A percentile compares a stretch with the other conserved stretches of the same genome.
phyloP scores from a whole-genome alignment of 78 protist species.

The Speleostelium caveatum region DNA sequence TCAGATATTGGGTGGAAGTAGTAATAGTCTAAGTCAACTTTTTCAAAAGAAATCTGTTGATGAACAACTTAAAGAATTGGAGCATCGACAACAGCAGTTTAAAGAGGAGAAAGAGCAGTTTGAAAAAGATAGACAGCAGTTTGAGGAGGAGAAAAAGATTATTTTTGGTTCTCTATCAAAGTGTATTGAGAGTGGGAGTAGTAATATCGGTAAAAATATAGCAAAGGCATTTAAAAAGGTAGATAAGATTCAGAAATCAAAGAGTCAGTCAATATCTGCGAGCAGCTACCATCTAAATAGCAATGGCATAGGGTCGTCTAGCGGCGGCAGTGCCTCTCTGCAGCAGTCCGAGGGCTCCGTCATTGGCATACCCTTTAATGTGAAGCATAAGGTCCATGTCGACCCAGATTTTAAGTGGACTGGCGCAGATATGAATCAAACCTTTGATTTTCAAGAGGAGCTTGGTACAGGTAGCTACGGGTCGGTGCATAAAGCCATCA shows the following conservation, averaged over 20 bases:
- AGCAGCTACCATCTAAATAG: neutral
- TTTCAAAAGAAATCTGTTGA: conserved; percentile 8
- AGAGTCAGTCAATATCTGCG: neutral
- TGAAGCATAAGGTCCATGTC: conserved; percentile 69
- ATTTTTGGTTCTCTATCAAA: conserved; percentile 46
- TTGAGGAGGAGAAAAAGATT: conserved; percentile 67
- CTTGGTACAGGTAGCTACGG: conserved; percentile 78
- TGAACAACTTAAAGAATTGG: conserved; percentile 23
- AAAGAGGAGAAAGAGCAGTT: conserved; percentile 36
- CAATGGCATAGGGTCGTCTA: neutral
- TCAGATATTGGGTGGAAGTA: too few species aligned
- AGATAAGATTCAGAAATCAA: conserved; percentile 37
- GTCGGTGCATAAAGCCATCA: conserved; percentile 21
- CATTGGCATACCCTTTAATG: conserved; percentile 65
- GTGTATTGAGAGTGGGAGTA: conserved; percentile 21
- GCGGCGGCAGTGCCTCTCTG: neutral
- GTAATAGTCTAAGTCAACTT: too few species aligned
- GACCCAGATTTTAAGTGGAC: conserved; percentile 68
- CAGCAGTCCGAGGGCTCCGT: neutral
- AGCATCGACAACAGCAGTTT: neutral
- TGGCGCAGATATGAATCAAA: conserved; percentile 19
- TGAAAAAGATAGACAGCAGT: conserved; percentile 3
- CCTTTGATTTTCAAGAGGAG: conserved; percentile 19
- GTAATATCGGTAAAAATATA: conserved; percentile 27
- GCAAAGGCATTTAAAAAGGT: conserved; percentile 48